Evolutionary conservation across 805 yeast genomes (phyloP), one percentile per base, ranked within the genome.

Genomic region (Teunomyces aglyptinius): DNA sequence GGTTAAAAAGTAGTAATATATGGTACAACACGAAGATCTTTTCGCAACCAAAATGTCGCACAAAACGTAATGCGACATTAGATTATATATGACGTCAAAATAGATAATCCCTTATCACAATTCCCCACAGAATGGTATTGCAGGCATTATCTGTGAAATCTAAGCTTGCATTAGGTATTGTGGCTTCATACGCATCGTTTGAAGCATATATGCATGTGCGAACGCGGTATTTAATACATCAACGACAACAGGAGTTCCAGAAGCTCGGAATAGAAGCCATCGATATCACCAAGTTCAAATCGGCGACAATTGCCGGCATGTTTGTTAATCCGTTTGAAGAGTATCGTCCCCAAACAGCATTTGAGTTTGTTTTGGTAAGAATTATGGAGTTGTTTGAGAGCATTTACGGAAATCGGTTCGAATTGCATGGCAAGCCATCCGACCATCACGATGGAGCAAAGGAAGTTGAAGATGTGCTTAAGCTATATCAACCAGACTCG

Each of bases 321-420:
- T 92, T 80, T 67, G 94, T 89, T 48, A 92, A 92, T 58, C 98
- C 98, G 2, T 92, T 92, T 61, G 77, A 77, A 13, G 97, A 92
- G 60, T 92, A 92, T 61, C 75, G 97, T 43, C 86, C 89, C 5
- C 97, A 91, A 65, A 89, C 97, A 0, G 73, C 89, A 6, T 86
- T 86, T 60, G 97, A 92, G 66, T 92, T 91, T 65, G 70, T 88
- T 24, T 71, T 79, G 36, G 85, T 91, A 54, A 71, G 97, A 16
- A 49, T 90, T 3, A 62, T 82, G 47, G 97, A 90, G 61, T 60
- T 89, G 3, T 76, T 86, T 54, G 87, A 86, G 54, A 82, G 72
- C 47, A 52, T 72, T 28, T 70, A 70, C 50, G 76, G 74, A 1
- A 65, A 57, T 43, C 54, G 56, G 40, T 53, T 67, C 26, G 76